These are phyloP conservation scores for Trichosporon sp. DNA, from an alignment of 1,284 basidiomycete genomes.

Conservation along the genomic window DNA sequence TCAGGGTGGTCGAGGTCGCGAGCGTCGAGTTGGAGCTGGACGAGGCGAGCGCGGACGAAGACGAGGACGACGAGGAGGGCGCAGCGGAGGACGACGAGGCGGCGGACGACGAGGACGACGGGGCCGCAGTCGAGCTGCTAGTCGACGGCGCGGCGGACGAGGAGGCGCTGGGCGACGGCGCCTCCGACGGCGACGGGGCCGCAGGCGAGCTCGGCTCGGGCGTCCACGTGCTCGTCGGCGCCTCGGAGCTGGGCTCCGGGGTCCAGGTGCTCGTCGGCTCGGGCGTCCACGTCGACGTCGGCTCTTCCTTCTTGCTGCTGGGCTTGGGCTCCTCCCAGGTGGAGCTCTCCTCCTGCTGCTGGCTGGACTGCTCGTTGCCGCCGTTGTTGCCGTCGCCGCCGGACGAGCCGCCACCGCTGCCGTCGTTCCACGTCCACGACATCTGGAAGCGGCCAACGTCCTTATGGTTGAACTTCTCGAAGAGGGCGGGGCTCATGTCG, in stretches of 20 bases:
- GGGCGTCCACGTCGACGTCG: conserved; percentile 23
- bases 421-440: conserved; percentile 57
- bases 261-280: conserved; percentile 30
- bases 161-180: no score
- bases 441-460: conserved; percentile 58
- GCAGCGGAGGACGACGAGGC: conserved; percentile 14
- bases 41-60: not conserved
- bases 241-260: conserved; percentile 26
- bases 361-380: not conserved
- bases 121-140: no score
- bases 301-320: conserved; percentile 30
- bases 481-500: conserved; percentile 72
- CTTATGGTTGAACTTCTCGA: conserved; percentile 51
- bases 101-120: conserved; percentile 36
- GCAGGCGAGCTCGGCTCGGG: conserved; percentile 9
- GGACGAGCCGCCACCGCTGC: conserved; percentile 14
- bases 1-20: conserved; percentile 16
- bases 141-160: not conserved
- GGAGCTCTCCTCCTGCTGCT: not conserved
- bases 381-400: conserved; percentile 1
- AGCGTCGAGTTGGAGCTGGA: conserved; percentile 12
- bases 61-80: conserved; percentile 24
- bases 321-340: conserved; percentile 11
- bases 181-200: not conserved
- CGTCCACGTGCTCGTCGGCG: conserved; percentile 28